Conservation (phyloP, 192 early-diverging fungal species). For the Linderina pennispora region DNA sequence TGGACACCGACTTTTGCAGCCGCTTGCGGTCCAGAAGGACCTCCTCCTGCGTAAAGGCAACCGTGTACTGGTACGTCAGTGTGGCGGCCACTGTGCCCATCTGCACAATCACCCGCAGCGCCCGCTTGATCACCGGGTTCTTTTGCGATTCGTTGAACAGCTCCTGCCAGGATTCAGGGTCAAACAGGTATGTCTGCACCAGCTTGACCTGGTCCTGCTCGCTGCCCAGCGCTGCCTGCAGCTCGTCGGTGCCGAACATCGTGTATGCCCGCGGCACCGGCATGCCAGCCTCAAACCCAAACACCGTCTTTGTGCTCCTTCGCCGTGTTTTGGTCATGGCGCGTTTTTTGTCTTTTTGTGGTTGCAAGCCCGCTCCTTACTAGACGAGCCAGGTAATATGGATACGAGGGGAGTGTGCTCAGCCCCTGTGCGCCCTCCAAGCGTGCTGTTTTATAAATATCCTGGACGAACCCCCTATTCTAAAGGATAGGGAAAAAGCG, state of each 20-base stretch:
- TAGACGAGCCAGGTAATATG: no score
- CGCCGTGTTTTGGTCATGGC: slow-evolving; percentile 41
- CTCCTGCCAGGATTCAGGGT: slow-evolving; percentile 32
- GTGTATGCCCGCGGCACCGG: slow-evolving; percentile 39
- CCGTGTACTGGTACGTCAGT: slow-evolving; percentile 38
- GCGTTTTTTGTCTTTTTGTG: background rate
- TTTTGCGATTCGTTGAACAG: slow-evolving; percentile 32
- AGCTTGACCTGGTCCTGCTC: slow-evolving; percentile 37
- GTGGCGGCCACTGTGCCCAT: slow-evolving; percentile 42
- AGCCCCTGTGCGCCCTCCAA: no score
- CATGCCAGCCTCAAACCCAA: slow-evolving; percentile 43
- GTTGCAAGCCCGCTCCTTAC: no score
- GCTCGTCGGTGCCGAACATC: slow-evolving; percentile 30
- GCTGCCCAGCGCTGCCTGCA: slow-evolving; percentile 30
- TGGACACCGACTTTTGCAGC: slow-evolving; percentile 28
- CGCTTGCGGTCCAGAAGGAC: slow-evolving; percentile 31
- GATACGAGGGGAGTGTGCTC: no score
- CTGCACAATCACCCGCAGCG: slow-evolving; percentile 42
- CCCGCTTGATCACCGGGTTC: slow-evolving; percentile 40
- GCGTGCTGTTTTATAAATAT: no score
- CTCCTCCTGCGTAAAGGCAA: slow-evolving; percentile 39
- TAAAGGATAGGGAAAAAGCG: no score
- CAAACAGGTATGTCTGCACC: slow-evolving; percentile 33
- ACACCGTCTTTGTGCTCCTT: slow-evolving; percentile 37
- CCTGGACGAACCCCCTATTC: no score